A percentile compares a stretch with the other conserved stretches of the same genome.
phyloP scores from a whole-genome alignment of 495 filamentous ascomycete species.

The Cladorrhinum samala region DNA sequence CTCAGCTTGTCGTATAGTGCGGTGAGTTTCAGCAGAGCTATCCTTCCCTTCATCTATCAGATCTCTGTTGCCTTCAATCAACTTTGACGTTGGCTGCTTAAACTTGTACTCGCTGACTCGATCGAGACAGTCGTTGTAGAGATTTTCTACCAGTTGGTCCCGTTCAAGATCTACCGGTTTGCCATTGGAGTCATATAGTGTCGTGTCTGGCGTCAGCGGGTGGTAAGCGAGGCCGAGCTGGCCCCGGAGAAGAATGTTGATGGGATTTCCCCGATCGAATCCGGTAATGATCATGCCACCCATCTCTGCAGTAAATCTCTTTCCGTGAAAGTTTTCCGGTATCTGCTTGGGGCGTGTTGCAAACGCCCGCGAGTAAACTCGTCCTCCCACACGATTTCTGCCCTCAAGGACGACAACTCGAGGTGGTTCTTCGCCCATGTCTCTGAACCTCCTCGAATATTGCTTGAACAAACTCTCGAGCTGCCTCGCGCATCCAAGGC shows the following conservation, averaged over 20 bases:
- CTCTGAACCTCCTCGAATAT: conserved; percentile 58
- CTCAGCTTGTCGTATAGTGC: conserved; percentile 68
- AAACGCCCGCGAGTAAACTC: conserved; percentile 88
- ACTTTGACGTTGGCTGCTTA: conserved; percentile 57
- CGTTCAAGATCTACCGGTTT: conserved; percentile 69
- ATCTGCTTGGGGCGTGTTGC: conserved; percentile 30
- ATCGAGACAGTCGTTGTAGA: conserved; percentile 92
- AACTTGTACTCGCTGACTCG: conserved; percentile 84
- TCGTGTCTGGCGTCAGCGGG: conserved; percentile 73
- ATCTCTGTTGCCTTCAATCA: conserved; percentile 78
- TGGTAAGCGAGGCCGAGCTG: conserved; percentile 88
- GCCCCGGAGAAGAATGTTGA: conserved; percentile 83
- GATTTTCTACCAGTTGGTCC: conserved; percentile 76
- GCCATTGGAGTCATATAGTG: conserved; percentile 85
- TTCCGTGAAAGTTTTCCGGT: conserved; percentile 41
- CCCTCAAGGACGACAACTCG: conserved; percentile 82
- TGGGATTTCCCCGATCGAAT: conserved; percentile 89
- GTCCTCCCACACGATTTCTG: conserved; percentile 79
- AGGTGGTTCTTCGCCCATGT: conserved; percentile 57
- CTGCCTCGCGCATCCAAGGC: conserved; percentile 87
- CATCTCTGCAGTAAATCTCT: conserved; percentile 82
- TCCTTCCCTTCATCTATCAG: conserved; percentile 81
- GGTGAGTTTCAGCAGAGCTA: conserved; percentile 60
- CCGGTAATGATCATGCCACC: conserved; percentile 97
- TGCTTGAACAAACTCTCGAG: conserved; percentile 78